These are phyloP conservation scores for Arthromyces matolae DNA, from an alignment of 768 basidiomycete genomes.

Conservation along the genomic window DNA sequence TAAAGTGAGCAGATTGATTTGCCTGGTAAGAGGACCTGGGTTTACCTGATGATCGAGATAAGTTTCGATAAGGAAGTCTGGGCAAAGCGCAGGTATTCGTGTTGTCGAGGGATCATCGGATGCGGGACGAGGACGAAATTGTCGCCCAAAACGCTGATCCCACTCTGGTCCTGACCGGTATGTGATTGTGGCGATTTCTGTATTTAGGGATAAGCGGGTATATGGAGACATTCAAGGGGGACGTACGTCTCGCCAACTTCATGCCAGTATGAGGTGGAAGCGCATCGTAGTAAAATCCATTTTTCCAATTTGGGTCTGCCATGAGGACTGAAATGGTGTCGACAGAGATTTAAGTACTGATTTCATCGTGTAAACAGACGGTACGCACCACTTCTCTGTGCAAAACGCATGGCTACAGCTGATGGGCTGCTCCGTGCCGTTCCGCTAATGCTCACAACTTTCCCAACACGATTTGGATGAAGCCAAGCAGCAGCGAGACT, in stretches of 20 bases:
- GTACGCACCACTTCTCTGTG: conserved; percentile 87
- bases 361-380: not conserved
- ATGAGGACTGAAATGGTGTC: conserved; percentile 85
- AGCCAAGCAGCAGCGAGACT: conserved; percentile 95
- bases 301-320: conserved; percentile 99
- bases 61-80: conserved; percentile 97
- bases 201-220: not conserved
- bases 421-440: conserved; percentile 90
- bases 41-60: conserved; percentile 93
- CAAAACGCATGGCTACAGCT: conserved; percentile 93
- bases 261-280: conserved; percentile 97
- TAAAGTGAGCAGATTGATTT: conserved; percentile 14
- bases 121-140: conserved; percentile 46
- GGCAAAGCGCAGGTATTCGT: conserved; percentile 76
- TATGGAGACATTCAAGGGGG: not conserved
- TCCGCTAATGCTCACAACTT: conserved; percentile 91
- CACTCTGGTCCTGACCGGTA: conserved; percentile 99
- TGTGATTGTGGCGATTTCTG: conserved; percentile 98
- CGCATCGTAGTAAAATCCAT: conserved; percentile 94
- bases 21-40: conserved; percentile 57
- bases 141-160: conserved; percentile 95
- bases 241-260: conserved; percentile 92
- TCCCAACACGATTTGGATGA: conserved; percentile 82
- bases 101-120: conserved; percentile 28
- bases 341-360: not conserved